Evolutionary conservation across 1,139 yeast genomes (phyloP).

Genomic region (Pichia kudriavzevii): DNA sequence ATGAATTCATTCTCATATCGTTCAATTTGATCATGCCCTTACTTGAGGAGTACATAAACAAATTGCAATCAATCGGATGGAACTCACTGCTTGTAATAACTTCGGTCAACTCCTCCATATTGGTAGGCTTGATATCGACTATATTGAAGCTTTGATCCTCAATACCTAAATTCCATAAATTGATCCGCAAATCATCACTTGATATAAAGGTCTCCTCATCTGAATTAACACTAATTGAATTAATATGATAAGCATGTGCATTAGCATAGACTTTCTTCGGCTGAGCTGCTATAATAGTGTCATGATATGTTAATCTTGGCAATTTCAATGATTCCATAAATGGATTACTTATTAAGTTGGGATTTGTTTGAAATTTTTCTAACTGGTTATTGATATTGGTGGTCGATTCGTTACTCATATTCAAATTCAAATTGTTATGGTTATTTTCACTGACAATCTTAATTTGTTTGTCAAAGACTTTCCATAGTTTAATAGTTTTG

Average conservation of each 20-base stretch:
- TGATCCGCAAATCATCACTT: constrained; percentile 91
- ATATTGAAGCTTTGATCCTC: constrained; percentile 95
- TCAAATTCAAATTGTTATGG: constrained; percentile 38
- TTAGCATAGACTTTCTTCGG: constrained; percentile 89
- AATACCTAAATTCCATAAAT: constrained; percentile 90
- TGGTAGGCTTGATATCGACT: constrained; percentile 95
- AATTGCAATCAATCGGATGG: constrained; percentile 88
- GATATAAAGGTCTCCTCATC: constrained; percentile 94
- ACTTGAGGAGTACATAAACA: constrained; percentile 94
- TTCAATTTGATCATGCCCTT: constrained; percentile 94
- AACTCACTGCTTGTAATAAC: constrained; percentile 98
- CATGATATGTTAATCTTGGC: constrained; percentile 87
- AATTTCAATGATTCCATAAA: constrained; percentile 42
- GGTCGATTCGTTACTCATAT: constrained; percentile 10
- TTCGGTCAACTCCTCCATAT: constrained; percentile 98
- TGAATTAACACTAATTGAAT: constrained; percentile 87
- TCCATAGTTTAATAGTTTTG: constrained; percentile 97
- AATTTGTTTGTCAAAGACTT: constrained; percentile 84
- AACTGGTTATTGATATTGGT: constrained; percentile 18
- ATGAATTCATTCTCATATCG: constrained; percentile 93
- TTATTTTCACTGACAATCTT: constrained; percentile 90
- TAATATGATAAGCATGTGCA: constrained; percentile 97
- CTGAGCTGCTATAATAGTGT: constrained; percentile 89
- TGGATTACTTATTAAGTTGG: constrained; percentile 16
- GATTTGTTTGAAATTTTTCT: constrained; percentile 22